Base-by-base conservation (phyloP, 805 yeast species). In the Wickerhamomyces canadensis region DNA sequence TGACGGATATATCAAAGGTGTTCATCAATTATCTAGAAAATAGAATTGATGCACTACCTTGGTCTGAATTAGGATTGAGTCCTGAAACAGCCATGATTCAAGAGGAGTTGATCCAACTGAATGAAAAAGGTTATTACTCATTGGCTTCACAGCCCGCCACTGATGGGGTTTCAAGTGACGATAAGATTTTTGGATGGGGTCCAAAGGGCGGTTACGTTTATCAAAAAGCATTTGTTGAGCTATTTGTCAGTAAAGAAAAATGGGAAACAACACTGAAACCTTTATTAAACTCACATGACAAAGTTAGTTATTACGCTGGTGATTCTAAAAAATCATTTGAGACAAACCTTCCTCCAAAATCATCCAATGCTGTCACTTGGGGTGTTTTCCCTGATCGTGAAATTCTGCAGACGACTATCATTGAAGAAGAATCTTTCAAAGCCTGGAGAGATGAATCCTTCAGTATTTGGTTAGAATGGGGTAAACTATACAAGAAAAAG, bases 401-500 rank as follows among this genome's bases (percentile, higher is more conserved):
- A 55, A 80, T 88, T 26, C 74, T 87, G 25, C 97, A 89, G 60
- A 85, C 97, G 0, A 93, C 98, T 0, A 82, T 89, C 43, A 80
- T 93, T 39, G 96, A 89, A 55, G 84, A 78, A 49, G 96, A 89
- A 50, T 86, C 97, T 2, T 91, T 93, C 66, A 75, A 76, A 48
- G 96, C 96, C 0, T 93, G 98, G 98, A 76, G 83, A 49, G 97
- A 89, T 52, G 99, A 93, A 59, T 95, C 96, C 1, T 93, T 87
- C 61, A 72, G 77, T 40, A 83, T 93, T 42, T 85, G 97, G 93
- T 62, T 69, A 28, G 95, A 89, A 58, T 93, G 99, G 99, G 84
- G 83, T 33, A 71, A 81, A 45, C 68, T 93, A 38, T 93, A 88
- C 64, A 70, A 65, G 62, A 61, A 57, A 60, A 49, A 62, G 61